Conservation (phyloP, 805 yeast species). For the Starmerella ratchasimensis region DNA sequence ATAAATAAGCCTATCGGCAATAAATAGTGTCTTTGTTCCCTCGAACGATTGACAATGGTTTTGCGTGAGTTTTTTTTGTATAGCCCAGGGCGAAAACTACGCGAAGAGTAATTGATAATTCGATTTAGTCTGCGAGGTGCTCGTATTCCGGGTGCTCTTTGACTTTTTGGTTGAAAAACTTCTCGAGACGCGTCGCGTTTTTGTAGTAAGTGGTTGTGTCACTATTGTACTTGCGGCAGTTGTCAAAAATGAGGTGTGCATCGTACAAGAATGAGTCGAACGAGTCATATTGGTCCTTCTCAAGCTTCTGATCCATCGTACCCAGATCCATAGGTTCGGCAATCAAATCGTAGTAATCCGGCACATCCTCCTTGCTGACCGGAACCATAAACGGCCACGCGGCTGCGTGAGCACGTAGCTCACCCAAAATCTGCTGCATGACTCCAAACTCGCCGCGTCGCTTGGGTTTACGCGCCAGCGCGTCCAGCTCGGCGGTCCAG, state of each 20-base stretch:
- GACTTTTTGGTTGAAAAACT: conserved; percentile 66
- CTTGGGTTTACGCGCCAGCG: conserved; percentile 85
- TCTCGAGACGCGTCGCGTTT: conserved; percentile 87
- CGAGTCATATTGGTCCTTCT: conserved; percentile 77
- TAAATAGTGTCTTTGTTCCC: too few relatives aligned
- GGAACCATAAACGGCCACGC: conserved; percentile 97
- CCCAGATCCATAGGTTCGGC: conserved; percentile 97
- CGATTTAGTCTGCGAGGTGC: conserved; percentile 57
- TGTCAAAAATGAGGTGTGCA: conserved; percentile 69
- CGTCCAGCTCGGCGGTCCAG: conserved; percentile 98
- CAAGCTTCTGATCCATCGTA: conserved; percentile 88
- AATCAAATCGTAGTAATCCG: conserved; percentile 90
- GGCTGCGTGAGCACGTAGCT: conserved; percentile 84
- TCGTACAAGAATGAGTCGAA: conserved; percentile 89
- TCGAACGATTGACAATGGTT: too few relatives aligned
- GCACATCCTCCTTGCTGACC: conserved; percentile 84
- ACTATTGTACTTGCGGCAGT: conserved; percentile 84
- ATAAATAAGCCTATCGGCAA: too few relatives aligned
- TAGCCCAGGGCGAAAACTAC: too few relatives aligned
- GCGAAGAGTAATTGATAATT: too few relatives aligned
- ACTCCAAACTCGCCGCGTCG: conserved; percentile 88
- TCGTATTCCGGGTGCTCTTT: conserved; percentile 89
- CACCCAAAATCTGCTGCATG: conserved; percentile 78
- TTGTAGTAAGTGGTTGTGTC: conserved; percentile 91
- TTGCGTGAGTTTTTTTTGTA: too few relatives aligned